Evolutionary conservation across 2,329 filamentous ascomycete species (phyloP).

Genomic region (Venturia nashicola): DNA sequence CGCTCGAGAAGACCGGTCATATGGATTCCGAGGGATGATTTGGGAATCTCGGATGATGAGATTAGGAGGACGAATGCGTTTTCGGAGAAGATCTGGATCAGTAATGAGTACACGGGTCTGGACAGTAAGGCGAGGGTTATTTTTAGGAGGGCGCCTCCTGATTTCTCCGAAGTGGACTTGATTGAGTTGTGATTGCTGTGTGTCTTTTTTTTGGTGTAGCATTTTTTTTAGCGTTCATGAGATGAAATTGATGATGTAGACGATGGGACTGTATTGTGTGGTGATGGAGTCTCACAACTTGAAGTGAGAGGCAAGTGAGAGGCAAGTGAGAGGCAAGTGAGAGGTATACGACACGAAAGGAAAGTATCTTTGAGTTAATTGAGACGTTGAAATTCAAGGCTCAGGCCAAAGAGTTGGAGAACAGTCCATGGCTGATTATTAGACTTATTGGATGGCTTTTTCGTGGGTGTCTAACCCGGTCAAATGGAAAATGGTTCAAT

Average conservation of each 20-base stretch:
- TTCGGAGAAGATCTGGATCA: conserved; percentile 74
- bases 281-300: no score
- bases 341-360: conserved; percentile 15
- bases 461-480: conserved; percentile 5
- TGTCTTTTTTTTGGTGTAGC: no score
- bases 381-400: conserved; percentile 21
- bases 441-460: conserved; percentile 15
- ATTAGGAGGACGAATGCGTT: conserved; percentile 64
- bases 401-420: conserved; percentile 11
- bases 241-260: no score
- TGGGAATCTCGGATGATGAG: conserved; percentile 88
- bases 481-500: no score
- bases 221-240: no score
- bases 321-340: no score
- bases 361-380: conserved; percentile 17
- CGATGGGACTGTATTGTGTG: no score
- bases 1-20: conserved; percentile 75
- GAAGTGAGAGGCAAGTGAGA: conserved; percentile 11
- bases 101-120: conserved; percentile 80
- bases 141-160: conserved; percentile 74
- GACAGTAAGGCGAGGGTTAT: conserved; percentile 70
- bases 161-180: conserved; percentile 79
- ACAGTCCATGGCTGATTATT: conserved; percentile 13
- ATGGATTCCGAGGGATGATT: conserved; percentile 85
- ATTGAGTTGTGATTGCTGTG: conserved; percentile 46